Evolutionary conservation across 2,329 filamentous ascomycete species (phyloP), one percentile per base, ranked within the genome.

Genomic region (Nigrograna mackinnonii): DNA sequence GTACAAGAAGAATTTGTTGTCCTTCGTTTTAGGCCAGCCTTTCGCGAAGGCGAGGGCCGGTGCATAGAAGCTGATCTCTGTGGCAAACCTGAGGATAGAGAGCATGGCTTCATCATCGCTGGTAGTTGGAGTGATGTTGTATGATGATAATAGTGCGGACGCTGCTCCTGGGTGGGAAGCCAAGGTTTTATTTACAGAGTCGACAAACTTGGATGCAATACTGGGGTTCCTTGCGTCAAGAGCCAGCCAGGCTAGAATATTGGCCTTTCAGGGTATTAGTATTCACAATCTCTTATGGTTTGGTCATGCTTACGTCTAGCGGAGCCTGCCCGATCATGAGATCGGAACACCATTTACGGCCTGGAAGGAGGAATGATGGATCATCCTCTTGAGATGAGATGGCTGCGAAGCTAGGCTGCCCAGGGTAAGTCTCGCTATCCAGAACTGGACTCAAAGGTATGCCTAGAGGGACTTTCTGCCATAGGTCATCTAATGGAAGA

Each of bases 311-410:
- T 59, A 74, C 73, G 60, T 79, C 76, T 34, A 74, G 66, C 43
- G 71, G 64, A 17, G 72, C 72, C 44, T 78, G 71, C 13, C 76
- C 77, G 28, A 79, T 69, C 45, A 78, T 64, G 9, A 79, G 43
- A n/a, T 66, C 62, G 24, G 69, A 56, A 43, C 71, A 77, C 75
- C 76, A 79, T 7, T 63, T 57, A 26, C 66, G 69, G 1, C 70
- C 75, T 4, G 68, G 66, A 22, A 74, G 60, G 19, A 41, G 26
- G 30, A 59, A 60, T 5, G 16, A 11, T 9, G 49, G 44, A 19
- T 50, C 52, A 22, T 68, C 58, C 5, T 53, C 46, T 39, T 58
- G 32, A 6, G 55, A 59, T 5, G 58, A 49, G 16, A 64, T 44
- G 4, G 39, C 52, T 3, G 38, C 40, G 13, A 68, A 62, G 14